Conservation (phyloP, 208 protist genomes). For the Lotmaria passim region DNA sequence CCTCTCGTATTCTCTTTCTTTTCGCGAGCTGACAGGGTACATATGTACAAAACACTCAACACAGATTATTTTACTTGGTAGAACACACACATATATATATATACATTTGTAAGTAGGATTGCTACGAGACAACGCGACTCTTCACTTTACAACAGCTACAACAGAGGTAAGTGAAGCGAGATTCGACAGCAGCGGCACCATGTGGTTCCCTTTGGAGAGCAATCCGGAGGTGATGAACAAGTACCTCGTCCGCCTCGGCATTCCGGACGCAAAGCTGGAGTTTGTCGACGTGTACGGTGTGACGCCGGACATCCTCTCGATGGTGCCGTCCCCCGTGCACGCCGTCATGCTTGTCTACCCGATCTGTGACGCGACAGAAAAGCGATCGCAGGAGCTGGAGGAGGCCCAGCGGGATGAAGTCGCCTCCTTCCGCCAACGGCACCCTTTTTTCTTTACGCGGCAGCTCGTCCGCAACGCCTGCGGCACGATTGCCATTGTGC, state of each 20-base stretch:
- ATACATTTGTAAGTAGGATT: too few relatives aligned
- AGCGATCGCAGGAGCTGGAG: slow-evolving; percentile 16
- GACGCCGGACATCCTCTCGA: slow-evolving; percentile 83
- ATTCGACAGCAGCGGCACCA: slow-evolving; percentile 10
- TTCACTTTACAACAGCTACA: background rate
- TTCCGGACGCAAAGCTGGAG: slow-evolving; percentile 50
- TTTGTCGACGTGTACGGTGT: slow-evolving; percentile 95
- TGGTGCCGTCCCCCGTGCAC: slow-evolving; percentile 89
- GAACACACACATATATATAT: too few relatives aligned
- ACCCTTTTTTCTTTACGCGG: slow-evolving; percentile 89
- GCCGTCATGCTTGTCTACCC: slow-evolving; percentile 95
- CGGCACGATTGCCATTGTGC: slow-evolving; percentile 94
- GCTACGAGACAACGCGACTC: too few relatives aligned
- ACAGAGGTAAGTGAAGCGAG: too few relatives aligned
- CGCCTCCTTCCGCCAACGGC: slow-evolving; percentile 40
- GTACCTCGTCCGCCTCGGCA: slow-evolving; percentile 68
- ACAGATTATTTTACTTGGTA: too few relatives aligned
- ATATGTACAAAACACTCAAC: too few relatives aligned
- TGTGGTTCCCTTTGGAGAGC: slow-evolving; percentile 93
- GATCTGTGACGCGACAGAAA: slow-evolving; percentile 59
- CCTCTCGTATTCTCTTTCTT: too few relatives aligned
- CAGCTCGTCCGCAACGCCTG: slow-evolving; percentile 95
- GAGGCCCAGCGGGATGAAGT: slow-evolving; percentile 43
- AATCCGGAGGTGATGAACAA: slow-evolving; percentile 94
- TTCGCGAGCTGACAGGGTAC: too few relatives aligned